Conservation (phyloP, 2,329 filamentous ascomycete genomes). For the Alternaria triticimaculans region DNA sequence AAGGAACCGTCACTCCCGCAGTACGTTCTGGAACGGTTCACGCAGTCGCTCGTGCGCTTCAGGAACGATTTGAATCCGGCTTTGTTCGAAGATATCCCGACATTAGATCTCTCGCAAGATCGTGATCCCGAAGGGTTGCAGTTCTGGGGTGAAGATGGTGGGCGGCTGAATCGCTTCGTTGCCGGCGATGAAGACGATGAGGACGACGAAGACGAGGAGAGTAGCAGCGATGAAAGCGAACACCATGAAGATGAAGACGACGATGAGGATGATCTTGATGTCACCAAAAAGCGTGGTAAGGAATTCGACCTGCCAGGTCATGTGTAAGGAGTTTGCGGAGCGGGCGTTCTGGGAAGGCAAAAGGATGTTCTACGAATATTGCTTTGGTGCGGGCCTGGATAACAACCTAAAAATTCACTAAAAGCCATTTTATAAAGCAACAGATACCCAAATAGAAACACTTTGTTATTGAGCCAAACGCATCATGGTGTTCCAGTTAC, state of each 20-base stretch:
- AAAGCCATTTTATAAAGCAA: not conserved
- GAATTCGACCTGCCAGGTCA: conserved; percentile 48
- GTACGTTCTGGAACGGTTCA: conserved; percentile 56
- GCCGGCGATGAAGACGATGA: conserved; percentile 36
- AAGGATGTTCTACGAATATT: not conserved
- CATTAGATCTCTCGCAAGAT: conserved; percentile 36
- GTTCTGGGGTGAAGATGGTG: conserved; percentile 44
- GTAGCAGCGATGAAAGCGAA: conserved; percentile 44
- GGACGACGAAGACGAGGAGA: conserved; percentile 42
- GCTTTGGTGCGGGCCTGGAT: not conserved
- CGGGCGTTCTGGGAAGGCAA: conserved; percentile 18
- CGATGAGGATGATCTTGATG: conserved; percentile 35
- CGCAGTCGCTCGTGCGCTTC: conserved; percentile 54
- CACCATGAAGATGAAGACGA: conserved; percentile 43
- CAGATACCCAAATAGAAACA: conserved; percentile 6
- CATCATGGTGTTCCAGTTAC: not conserved
- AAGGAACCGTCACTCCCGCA: conserved; percentile 51
- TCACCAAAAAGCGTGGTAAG: conserved; percentile 28
- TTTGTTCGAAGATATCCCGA: conserved; percentile 42
- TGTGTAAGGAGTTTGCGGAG: conserved; percentile 27
- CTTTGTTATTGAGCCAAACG: not conserved
- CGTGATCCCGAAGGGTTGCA: conserved; percentile 39
- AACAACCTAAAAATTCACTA: not conserved
- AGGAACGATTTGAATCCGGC: conserved; percentile 52
- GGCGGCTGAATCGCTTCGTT: conserved; percentile 29